Conservation (phyloP, 2,329 filamentous ascomycete species). For the Lasiodiplodia citricola region DNA sequence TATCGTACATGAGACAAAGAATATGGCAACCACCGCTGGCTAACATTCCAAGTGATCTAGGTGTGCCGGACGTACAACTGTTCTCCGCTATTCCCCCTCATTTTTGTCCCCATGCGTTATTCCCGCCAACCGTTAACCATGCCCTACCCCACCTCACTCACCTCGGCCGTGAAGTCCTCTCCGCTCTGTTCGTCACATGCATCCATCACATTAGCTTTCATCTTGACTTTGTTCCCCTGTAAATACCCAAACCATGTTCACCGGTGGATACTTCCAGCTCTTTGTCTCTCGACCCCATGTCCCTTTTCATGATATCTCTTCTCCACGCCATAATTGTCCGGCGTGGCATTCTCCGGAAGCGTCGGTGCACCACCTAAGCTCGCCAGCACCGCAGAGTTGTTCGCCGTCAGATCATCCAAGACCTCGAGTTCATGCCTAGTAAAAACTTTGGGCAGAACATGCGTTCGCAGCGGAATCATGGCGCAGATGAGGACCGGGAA, state of each 20-base stretch:
- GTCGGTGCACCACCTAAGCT: slow-evolving; percentile 56
- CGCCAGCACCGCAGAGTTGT: slow-evolving; percentile 57
- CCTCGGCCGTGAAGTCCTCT: not conserved
- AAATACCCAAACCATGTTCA: not conserved
- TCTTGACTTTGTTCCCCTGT: not conserved
- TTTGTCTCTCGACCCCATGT: not conserved
- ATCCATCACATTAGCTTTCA: not conserved
- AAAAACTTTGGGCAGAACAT: slow-evolving; percentile 58
- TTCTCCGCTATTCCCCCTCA: not conserved
- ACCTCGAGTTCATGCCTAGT: slow-evolving; percentile 52
- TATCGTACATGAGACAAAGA: not conserved
- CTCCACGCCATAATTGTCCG: slow-evolving; percentile 1
- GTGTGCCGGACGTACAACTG: not conserved
- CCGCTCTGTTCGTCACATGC: not conserved
- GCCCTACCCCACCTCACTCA: not conserved
- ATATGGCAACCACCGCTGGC: not conserved
- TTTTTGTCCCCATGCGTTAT: not conserved
- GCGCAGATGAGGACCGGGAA: slow-evolving; percentile 63
- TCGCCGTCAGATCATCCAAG: slow-evolving; percentile 59
- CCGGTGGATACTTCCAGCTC: slow-evolving; percentile 5
- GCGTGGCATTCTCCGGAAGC: not conserved
- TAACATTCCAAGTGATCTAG: not conserved
- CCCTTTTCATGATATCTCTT: not conserved
- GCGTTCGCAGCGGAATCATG: slow-evolving; percentile 60
- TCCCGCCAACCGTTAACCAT: not conserved